A percentile compares a stretch with the other conserved stretches of the same genome.
Conservation (phyloP, 2,329 filamentous ascomycete genomes). For the Aspergillus neoniger region DNA sequence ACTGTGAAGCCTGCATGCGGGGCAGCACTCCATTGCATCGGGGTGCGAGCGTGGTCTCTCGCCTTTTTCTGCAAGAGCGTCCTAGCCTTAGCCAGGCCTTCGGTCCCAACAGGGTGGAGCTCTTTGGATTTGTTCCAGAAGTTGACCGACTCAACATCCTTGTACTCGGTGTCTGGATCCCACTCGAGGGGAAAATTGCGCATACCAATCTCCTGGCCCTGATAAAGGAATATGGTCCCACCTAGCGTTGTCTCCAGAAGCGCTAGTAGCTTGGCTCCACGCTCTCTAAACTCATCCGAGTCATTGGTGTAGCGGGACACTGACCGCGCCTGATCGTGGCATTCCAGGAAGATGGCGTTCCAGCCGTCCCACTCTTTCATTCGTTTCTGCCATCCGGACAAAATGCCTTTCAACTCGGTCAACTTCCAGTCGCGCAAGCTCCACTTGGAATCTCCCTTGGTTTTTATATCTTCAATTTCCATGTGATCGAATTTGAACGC, state of each 20-base stretch:
- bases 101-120: no score
- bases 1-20: constrained; percentile 66
- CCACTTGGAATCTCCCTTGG: constrained; percentile 40
- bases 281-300: constrained; percentile 50
- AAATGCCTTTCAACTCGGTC: constrained; percentile 48
- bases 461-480: constrained; percentile 47
- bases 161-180: constrained; percentile 63
- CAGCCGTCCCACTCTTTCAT: constrained; percentile 56
- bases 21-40: constrained; percentile 68
- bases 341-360: constrained; percentile 66
- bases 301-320: constrained; percentile 54
- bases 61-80: constrained; percentile 59
- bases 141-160: constrained; percentile 63
- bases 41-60: constrained; percentile 69
- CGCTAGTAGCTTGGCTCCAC: constrained; percentile 61
- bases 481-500: constrained; percentile 72
- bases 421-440: constrained; percentile 55
- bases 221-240: constrained; percentile 67
- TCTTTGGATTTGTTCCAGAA: constrained; percentile 38
- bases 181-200: constrained; percentile 62
- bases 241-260: constrained; percentile 57
- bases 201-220: constrained; percentile 70
- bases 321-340: constrained; percentile 65
- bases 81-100: constrained; percentile 30
- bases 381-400: no score